Conservation (phyloP, 2,329 filamentous ascomycete genomes). For the Hirsutella thompsonii region DNA sequence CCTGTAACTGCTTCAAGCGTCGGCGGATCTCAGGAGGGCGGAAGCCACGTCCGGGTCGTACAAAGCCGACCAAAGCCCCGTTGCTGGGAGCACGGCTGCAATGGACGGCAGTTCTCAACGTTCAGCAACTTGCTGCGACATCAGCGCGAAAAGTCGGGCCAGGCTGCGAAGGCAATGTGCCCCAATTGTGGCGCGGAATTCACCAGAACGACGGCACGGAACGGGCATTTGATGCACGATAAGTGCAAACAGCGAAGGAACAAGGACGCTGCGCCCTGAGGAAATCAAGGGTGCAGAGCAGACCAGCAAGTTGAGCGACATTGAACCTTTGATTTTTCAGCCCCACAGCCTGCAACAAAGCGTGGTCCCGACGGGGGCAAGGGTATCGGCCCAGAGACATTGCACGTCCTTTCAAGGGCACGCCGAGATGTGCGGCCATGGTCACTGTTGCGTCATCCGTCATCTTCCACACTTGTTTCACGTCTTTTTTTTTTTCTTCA, state of each 20-base stretch:
- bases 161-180: slow-evolving; percentile 77
- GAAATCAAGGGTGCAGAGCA: no score
- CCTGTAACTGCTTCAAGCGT: slow-evolving; percentile 22
- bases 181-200: slow-evolving; percentile 90
- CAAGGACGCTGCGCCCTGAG: slow-evolving; percentile 4
- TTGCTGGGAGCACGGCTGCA: slow-evolving; percentile 96
- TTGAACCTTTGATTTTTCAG: no score
- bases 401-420: no score
- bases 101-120: slow-evolving; percentile 87
- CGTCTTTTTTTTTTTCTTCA: no score
- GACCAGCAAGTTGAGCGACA: no score
- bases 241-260: slow-evolving; percentile 65
- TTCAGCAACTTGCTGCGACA: slow-evolving; percentile 91
- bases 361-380: no score
- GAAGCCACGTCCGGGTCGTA: slow-evolving; percentile 50
- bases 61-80: slow-evolving; percentile 81
- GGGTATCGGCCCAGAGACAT: no score
- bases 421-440: no score
- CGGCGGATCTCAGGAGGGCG: slow-evolving; percentile 20
- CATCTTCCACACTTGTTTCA: no score
- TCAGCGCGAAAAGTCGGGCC: slow-evolving; percentile 87
- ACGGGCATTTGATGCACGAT: slow-evolving; percentile 74
- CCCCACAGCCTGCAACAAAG: no score
- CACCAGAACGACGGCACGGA: slow-evolving; percentile 75
- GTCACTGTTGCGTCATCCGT: no score